Conservation (phyloP, 192 early-diverging fungal species). For the Mortierella claussenii region DNA sequence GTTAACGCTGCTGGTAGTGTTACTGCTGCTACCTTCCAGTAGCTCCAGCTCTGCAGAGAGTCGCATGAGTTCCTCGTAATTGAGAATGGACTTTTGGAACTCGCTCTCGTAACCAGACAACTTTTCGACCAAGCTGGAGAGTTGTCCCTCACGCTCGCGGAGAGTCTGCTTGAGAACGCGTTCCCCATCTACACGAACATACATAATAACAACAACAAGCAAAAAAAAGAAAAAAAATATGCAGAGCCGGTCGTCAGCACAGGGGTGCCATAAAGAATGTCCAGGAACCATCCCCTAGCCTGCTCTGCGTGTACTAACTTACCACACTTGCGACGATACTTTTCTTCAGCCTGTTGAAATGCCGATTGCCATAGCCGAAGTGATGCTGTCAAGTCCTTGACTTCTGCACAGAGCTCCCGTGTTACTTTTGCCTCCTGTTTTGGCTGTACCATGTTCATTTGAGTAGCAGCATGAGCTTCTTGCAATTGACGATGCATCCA, state of each 20-base stretch:
- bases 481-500: conserved; percentile 50
- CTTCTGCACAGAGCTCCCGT: conserved; percentile 26
- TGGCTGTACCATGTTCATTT: too few species aligned
- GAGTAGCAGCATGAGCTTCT: conserved; percentile 8
- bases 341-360: conserved; percentile 40
- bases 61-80: conserved; percentile 28
- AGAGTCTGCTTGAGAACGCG: conserved; percentile 33
- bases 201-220: too few species aligned
- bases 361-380: conserved; percentile 39
- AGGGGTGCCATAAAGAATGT: neutral
- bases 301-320: conserved; percentile 26
- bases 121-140: conserved; percentile 21
- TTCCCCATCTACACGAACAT: conserved; percentile 43
- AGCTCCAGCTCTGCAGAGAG: conserved; percentile 14
- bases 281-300: too few species aligned
- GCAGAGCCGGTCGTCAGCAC: neutral
- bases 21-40: neutral
- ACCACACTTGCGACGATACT: conserved; percentile 51
- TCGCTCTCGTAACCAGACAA: conserved; percentile 28
- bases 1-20: too few species aligned
- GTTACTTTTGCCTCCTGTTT: too few species aligned
- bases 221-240: neutral
- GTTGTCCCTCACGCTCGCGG: conserved; percentile 32
- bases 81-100: conserved; percentile 35
- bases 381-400: conserved; percentile 34